A percentile compares a stretch with the other conserved stretches of the same genome.
phyloP scores from a whole-genome alignment of 2,329 filamentous ascomycete species.

The Stemphylium vesicarium region DNA sequence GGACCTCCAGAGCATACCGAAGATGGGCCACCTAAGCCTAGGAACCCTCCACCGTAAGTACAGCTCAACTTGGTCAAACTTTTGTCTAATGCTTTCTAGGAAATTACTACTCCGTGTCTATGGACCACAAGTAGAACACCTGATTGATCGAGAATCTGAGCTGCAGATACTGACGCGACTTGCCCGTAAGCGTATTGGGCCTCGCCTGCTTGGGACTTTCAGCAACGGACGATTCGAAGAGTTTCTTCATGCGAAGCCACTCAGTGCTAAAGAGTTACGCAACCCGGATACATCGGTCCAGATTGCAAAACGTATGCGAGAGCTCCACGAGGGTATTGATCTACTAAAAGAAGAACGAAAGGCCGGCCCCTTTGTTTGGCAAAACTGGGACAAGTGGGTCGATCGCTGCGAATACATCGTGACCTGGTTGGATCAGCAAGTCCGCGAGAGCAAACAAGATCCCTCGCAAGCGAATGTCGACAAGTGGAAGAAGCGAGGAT shows the following conservation, averaged over 20 bases:
- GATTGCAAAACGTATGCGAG: conserved; percentile 96
- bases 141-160: conserved; percentile 93
- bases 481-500: conserved; percentile 72
- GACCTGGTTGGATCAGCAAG: conserved; percentile 66
- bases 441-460: conserved; percentile 50
- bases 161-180: conserved; percentile 84
- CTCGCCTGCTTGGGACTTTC: conserved; percentile 88
- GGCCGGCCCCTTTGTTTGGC: conserved; percentile 82
- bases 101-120: conserved; percentile 92
- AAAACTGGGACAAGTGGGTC: conserved; percentile 95
- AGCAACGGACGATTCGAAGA: conserved; percentile 95
- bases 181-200: conserved; percentile 90
- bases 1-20: conserved; percentile 48
- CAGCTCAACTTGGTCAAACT: not conserved
- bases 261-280: conserved; percentile 78
- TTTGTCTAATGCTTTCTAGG: conserved; percentile 43
- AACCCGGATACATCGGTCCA: conserved; percentile 84
- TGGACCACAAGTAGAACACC: conserved; percentile 90
- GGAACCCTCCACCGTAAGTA: conserved; percentile 61
- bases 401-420: conserved; percentile 68
- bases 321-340: conserved; percentile 92
- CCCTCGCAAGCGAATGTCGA: conserved; percentile 51
- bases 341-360: conserved; percentile 78
- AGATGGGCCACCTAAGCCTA: conserved; percentile 46
- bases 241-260: conserved; percentile 82